phyloP scores from a whole-genome alignment of 2,329 filamentous ascomycete genomes.

The Rhinocladiella mackenziei region DNA sequence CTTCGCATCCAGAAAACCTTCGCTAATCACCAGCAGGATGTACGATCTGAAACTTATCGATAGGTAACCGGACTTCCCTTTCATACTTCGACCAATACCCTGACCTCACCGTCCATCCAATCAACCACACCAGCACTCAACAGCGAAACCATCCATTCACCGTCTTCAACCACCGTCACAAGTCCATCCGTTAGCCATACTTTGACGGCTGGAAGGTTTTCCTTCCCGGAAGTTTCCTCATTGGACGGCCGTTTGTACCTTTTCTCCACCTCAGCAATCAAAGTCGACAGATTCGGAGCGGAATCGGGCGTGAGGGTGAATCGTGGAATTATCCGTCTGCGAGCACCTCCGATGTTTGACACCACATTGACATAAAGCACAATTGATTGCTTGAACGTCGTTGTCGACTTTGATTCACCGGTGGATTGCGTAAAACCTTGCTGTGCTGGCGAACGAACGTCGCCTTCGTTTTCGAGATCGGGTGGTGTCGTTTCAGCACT shows the following conservation, averaged over 20 bases:
- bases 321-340: slow-evolving; percentile 24
- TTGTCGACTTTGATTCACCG: slow-evolving; percentile 5
- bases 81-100: slow-evolving; percentile 41
- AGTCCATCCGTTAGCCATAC: slow-evolving; percentile 44
- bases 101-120: slow-evolving; percentile 47
- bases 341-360: slow-evolving; percentile 22
- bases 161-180: slow-evolving; percentile 37
- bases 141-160: slow-evolving; percentile 45
- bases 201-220: slow-evolving; percentile 31
- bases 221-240: slow-evolving; percentile 1
- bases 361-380: slow-evolving; percentile 28
- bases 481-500: neutral
- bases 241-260: slow-evolving; percentile 14
- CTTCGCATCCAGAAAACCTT: too few relatives aligned
- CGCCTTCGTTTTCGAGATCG: slow-evolving; percentile 2
- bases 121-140: slow-evolving; percentile 42
- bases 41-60: too few relatives aligned
- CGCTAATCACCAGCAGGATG: too few relatives aligned
- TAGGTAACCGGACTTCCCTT: neutral
- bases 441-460: slow-evolving; percentile 1
- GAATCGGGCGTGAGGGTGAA: slow-evolving; percentile 23
- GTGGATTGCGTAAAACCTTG: slow-evolving; percentile 2
- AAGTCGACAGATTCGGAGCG: slow-evolving; percentile 19
- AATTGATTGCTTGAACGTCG: slow-evolving; percentile 22
- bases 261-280: slow-evolving; percentile 22